These are phyloP conservation scores for Nakazawaea ishiwadae DNA, from an alignment of 805 yeast genomes.

Conservation along the genomic window DNA sequence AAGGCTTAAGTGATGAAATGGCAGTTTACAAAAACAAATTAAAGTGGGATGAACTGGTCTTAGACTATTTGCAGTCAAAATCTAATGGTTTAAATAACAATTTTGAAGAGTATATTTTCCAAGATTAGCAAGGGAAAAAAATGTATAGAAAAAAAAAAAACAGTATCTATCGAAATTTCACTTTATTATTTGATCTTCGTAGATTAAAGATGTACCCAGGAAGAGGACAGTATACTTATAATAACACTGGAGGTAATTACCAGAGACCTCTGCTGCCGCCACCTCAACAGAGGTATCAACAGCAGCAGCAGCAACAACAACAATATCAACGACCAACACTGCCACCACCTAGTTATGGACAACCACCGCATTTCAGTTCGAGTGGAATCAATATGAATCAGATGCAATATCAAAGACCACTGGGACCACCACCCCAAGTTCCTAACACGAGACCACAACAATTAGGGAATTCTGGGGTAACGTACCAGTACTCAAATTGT, in stretches of 20 bases:
- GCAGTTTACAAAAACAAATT: conserved; percentile 58
- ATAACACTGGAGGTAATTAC: not conserved
- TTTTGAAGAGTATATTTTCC: conserved; percentile 3
- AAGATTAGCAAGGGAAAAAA: too few relatives aligned
- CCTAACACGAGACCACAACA: conserved; percentile 9
- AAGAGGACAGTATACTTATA: not conserved
- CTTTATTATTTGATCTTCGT: too few relatives aligned
- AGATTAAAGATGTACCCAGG: conserved; percentile 5
- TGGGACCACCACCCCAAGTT: not conserved
- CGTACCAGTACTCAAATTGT: conserved; percentile 41
- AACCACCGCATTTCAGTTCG: conserved; percentile 10
- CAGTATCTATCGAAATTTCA: too few relatives aligned
- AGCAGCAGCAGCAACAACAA: not conserved
- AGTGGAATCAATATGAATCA: conserved; percentile 3
- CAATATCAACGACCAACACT: conserved; percentile 1
- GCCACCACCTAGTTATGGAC: conserved; percentile 2
- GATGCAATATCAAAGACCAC: conserved; percentile 9
- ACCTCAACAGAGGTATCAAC: not conserved
- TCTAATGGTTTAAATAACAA: conserved; percentile 2
- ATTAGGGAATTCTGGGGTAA: conserved; percentile 3
- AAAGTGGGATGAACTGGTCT: conserved; percentile 60
- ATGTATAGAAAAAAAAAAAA: too few relatives aligned
- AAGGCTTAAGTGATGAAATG: conserved; percentile 54
- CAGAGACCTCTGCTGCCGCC: conserved; percentile 7
- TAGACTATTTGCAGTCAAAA: conserved; percentile 7